Conservation (phyloP, 2,329 filamentous ascomycete species). For the Cordyceps fumosorosea region DNA sequence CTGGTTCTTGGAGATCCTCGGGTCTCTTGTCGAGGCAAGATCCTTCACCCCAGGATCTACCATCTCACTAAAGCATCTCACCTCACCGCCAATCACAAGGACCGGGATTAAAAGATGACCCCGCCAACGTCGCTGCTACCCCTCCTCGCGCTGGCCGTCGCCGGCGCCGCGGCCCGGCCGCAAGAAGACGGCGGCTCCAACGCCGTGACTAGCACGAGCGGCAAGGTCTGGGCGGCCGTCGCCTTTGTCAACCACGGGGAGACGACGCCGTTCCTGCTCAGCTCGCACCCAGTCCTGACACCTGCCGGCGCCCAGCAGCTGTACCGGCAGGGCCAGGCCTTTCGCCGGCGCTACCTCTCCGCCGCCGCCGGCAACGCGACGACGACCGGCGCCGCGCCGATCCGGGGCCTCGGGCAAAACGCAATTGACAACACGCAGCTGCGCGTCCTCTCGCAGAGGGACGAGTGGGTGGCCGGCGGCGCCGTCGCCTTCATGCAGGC, state of each 20-base stretch:
- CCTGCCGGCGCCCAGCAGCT: conserved; percentile 49
- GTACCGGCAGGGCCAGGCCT: conserved; percentile 38
- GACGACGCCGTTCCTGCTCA: conserved; percentile 35
- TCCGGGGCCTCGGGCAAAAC: conserved; percentile 35
- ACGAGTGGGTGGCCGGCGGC: conserved; percentile 53
- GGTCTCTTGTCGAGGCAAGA: not conserved
- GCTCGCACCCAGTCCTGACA: conserved; percentile 34
- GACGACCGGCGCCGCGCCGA: conserved; percentile 25
- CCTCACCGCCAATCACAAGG: no score
- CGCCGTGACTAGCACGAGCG: conserved; percentile 16
- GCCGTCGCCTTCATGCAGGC: conserved; percentile 77
- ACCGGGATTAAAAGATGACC: not conserved
- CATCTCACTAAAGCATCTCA: no score
- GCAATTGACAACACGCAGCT: conserved; percentile 45
- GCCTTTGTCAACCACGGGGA: conserved; percentile 48
- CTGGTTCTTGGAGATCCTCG: not conserved
- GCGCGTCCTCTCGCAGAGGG: conserved; percentile 32
- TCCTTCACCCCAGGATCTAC: no score
- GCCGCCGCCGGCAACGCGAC: conserved; percentile 20
- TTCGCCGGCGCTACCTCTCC: conserved; percentile 43
- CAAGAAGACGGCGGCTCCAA: not conserved
- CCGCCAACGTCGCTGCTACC: not conserved
- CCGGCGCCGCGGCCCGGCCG: not conserved
- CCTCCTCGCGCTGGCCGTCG: not conserved
- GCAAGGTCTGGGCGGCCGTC: conserved; percentile 43